phyloP scores from a whole-genome alignment of 2,329 filamentous ascomycete genomes.

The Zalaria sp. region DNA sequence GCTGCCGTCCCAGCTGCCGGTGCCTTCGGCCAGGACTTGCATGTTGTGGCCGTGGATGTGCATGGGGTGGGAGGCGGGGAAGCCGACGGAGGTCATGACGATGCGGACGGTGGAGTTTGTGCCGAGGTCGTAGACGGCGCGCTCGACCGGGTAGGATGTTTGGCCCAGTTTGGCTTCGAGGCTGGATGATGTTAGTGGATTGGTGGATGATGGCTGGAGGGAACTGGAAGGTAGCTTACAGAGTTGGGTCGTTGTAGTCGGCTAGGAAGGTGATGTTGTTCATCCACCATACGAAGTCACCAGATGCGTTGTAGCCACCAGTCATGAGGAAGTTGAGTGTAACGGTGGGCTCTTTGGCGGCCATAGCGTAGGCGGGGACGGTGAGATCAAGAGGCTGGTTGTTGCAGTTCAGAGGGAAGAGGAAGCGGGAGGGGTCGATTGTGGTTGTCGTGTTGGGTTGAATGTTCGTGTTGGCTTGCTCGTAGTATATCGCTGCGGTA shows the following conservation, averaged over 20 bases:
- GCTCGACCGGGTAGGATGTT: constrained; percentile 6
- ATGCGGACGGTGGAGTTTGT: constrained; percentile 41
- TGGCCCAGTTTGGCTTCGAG: constrained; percentile 11
- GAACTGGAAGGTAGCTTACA: not conserved
- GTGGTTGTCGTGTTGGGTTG: constrained; percentile 11
- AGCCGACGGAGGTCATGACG: constrained; percentile 29
- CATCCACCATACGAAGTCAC: constrained; percentile 35
- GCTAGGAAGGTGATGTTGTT: constrained; percentile 30
- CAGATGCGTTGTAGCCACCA: constrained; percentile 23
- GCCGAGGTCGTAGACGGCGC: constrained; percentile 33
- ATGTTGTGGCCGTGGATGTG: constrained; percentile 20
- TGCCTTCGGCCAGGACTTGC: constrained; percentile 12
- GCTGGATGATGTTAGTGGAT: no score
- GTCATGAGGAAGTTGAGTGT: constrained; percentile 11
- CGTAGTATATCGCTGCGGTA: constrained; percentile 17
- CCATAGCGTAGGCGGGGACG: constrained; percentile 10
- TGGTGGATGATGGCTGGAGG: no score
- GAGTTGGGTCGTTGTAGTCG: constrained; percentile 14
- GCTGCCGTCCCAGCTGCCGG: constrained; percentile 11
- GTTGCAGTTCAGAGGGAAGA: constrained; percentile 10
- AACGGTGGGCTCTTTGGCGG: constrained; percentile 11
- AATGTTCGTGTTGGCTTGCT: constrained; percentile 13
- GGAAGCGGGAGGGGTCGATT: constrained; percentile 7
- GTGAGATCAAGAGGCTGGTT: constrained; percentile 10
- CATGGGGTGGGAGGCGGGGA: constrained; percentile 16